Evolutionary conservation across 129 eudicot genomes (phyloP).

Genomic region (Dittrichia graveolens): DNA sequence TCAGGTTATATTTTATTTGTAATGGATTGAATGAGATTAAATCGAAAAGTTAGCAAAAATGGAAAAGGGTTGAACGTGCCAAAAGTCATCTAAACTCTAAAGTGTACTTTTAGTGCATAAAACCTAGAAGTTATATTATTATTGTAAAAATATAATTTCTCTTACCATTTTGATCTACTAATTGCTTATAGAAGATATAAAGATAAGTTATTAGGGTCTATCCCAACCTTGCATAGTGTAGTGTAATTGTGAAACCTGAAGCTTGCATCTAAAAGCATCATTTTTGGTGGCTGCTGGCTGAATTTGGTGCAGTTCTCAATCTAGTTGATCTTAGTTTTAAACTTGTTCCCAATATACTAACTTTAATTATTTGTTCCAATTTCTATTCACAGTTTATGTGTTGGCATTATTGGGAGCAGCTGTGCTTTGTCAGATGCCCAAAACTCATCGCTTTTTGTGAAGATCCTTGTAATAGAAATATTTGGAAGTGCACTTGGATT

Average conservation of each 20-base stretch:
- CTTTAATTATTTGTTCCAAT: neutral
- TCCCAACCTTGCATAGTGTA: neutral
- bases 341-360: neutral
- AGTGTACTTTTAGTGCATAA: too few species aligned
- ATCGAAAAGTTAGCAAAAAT: neutral
- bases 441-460: conserved; percentile 91
- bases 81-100: neutral
- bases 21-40: neutral
- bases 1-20: neutral
- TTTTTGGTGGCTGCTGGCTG: neutral
- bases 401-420: conserved; percentile 97
- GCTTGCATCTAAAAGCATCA: neutral
- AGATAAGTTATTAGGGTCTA: neutral
- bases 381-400: conserved; percentile 61
- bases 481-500: conserved; percentile 96
- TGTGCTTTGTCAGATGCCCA: conserved; percentile 96
- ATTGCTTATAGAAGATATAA: neutral
- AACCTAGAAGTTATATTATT: too few species aligned
- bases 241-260: neutral
- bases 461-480: conserved; percentile 92
- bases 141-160: too few species aligned
- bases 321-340: neutral
- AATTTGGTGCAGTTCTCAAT: neutral
- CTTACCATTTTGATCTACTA: neutral
- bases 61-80: neutral